Percentiles rank a stretch among this genome's conserved stretches.
These are phyloP conservation scores for Heliamphora pulchella DNA, from an alignment of 179 eudicot genomes.

Conservation along the genomic window DNA sequence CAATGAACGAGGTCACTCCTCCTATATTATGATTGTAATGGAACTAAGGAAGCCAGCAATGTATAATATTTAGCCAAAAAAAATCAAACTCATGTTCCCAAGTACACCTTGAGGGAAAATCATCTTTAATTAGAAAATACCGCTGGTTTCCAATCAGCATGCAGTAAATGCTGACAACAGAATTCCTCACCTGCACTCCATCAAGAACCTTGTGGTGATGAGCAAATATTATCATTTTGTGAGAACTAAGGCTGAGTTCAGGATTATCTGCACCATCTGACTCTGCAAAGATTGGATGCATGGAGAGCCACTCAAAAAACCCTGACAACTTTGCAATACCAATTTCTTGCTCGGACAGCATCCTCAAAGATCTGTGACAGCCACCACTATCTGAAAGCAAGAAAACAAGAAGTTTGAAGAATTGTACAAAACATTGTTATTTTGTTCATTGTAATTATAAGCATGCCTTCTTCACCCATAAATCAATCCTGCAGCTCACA, in stretches of 20 bases:
- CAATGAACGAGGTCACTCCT: not conserved
- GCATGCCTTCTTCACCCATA: not conserved
- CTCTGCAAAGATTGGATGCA: slow-evolving; percentile 68
- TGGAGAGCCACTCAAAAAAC: slow-evolving; percentile 81
- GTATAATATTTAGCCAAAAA: not conserved
- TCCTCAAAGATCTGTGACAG: slow-evolving; percentile 27
- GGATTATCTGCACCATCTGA: slow-evolving; percentile 32
- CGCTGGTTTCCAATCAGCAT: not conserved
- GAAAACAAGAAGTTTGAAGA: not conserved
- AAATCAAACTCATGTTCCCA: not conserved
- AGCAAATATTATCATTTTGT: slow-evolving; percentile 95
- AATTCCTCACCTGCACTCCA: slow-evolving; percentile 62
- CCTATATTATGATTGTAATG: not conserved
- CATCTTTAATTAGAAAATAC: not conserved
- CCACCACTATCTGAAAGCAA: slow-evolving; percentile 39
- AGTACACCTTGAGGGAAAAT: not conserved
- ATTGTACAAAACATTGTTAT: not conserved
- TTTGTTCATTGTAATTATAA: not conserved
- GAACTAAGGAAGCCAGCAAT: not conserved
- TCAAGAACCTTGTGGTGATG: slow-evolving; percentile 93
- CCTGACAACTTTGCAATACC: slow-evolving; percentile 87
- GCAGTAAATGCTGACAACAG: not conserved
- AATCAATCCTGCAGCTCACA: not conserved
- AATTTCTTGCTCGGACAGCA: slow-evolving; percentile 62
- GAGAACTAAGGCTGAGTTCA: slow-evolving; percentile 44